These are phyloP conservation scores for Cenchrus americanus DNA, from an alignment of 176 grass and related monocot genomes.

Conservation along the genomic window DNA sequence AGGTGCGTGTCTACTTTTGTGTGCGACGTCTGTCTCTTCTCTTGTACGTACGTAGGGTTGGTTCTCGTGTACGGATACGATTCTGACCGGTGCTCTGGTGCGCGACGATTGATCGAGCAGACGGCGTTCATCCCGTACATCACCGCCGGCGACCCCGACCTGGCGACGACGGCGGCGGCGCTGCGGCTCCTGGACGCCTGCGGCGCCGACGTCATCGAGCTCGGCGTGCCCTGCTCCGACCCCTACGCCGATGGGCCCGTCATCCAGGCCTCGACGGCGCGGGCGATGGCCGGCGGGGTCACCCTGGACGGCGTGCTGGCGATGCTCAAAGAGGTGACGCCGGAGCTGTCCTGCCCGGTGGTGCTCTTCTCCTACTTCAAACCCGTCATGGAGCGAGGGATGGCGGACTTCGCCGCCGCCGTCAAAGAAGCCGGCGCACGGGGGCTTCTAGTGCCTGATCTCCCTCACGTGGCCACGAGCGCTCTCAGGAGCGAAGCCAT, in stretches of 20 bases:
- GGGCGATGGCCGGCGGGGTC: slow-evolving; percentile 54
- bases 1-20: slow-evolving; percentile 9
- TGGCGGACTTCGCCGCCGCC: slow-evolving; percentile 55
- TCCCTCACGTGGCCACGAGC: slow-evolving; percentile 49
- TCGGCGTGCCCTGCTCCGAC: slow-evolving; percentile 79
- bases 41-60: background rate
- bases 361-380: slow-evolving; percentile 82
- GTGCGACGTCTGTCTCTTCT: no score
- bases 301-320: slow-evolving; percentile 58
- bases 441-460: slow-evolving; percentile 78
- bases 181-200: slow-evolving; percentile 65
- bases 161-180: slow-evolving; percentile 68
- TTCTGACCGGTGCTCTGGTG: background rate
- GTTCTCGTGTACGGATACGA: background rate
- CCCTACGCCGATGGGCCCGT: slow-evolving; percentile 67
- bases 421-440: slow-evolving; percentile 51
- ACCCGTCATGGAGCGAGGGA: slow-evolving; percentile 60
- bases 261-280: slow-evolving; percentile 70
- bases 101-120: background rate
- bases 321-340: slow-evolving; percentile 82
- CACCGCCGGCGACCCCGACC: slow-evolving; percentile 87
- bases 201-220: slow-evolving; percentile 79
- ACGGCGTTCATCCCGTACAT: slow-evolving; percentile 75
- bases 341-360: slow-evolving; percentile 81
- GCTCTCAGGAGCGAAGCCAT: slow-evolving; percentile 53